Evolutionary conservation across 1,284 basidiomycete genomes (phyloP).

Genomic region (Veloboletus limbatus): DNA sequence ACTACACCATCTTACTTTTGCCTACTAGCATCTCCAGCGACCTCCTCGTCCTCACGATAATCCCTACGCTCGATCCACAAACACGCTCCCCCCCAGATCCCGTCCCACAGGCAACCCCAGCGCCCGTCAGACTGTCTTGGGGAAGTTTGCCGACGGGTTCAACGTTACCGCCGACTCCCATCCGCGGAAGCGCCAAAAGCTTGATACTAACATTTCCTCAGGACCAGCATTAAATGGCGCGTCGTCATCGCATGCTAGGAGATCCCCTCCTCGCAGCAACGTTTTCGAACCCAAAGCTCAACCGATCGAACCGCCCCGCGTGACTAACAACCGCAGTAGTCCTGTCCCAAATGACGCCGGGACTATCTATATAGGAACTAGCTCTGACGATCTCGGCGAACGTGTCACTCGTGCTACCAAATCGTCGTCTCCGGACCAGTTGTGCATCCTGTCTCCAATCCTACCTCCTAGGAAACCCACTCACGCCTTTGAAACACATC

Average conservation of each 20-base stretch:
- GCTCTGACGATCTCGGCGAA: conserved; percentile 26
- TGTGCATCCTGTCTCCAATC: no score
- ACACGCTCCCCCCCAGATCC: neutral
- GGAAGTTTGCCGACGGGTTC: neutral
- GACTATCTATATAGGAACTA: conserved; percentile 17
- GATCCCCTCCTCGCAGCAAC: neutral
- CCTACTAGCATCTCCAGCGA: conserved; percentile 12
- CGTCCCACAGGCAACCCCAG: conserved; percentile 27
- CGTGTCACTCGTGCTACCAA: conserved; percentile 10
- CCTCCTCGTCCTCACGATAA: conserved; percentile 15
- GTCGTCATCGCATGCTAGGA: conserved; percentile 6
- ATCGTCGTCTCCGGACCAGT: conserved; percentile 30
- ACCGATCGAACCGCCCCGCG: conserved; percentile 5
- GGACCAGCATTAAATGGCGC: neutral
- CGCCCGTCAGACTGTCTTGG: conserved; percentile 22
- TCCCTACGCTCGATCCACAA: conserved; percentile 17
- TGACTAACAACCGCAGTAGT: conserved; percentile 1
- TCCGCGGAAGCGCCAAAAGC: conserved; percentile 25
- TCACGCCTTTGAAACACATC: conserved; percentile 28
- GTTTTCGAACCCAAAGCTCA: conserved; percentile 27
- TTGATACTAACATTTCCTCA: conserved; percentile 8
- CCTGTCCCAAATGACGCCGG: conserved; percentile 16
- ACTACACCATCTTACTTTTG: conserved; percentile 8
- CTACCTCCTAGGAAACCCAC: neutral
- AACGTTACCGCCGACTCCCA: neutral